phyloP scores from a whole-genome alignment of 1,284 basidiomycete species.

The Microbotryum saponariae region DNA sequence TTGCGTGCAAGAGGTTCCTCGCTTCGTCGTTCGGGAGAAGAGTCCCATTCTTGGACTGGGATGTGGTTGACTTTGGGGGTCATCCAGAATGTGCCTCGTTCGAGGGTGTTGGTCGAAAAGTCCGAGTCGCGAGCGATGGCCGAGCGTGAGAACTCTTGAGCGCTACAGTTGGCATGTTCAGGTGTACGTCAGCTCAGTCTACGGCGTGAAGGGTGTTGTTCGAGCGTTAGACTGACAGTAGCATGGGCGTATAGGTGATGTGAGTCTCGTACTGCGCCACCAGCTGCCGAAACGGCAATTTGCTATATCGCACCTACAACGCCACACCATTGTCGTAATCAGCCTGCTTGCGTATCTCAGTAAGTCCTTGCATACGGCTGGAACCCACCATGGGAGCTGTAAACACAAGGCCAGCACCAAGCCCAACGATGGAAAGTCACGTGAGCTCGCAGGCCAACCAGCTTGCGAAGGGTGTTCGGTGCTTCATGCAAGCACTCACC shows the following conservation, averaged over 20 bases:
- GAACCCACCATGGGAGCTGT: constrained; percentile 21
- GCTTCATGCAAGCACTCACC: constrained; percentile 33
- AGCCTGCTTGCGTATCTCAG: constrained; percentile 21
- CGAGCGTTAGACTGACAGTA: constrained; percentile 42
- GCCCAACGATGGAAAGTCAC: neutral
- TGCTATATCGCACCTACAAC: constrained; percentile 53
- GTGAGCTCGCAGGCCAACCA: constrained; percentile 4
- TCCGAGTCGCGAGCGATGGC: constrained; percentile 50
- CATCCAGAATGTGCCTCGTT: constrained; percentile 51
- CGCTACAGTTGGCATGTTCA: constrained; percentile 3
- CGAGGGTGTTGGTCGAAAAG: constrained; percentile 48
- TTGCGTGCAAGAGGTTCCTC: constrained; percentile 33
- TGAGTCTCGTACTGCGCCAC: constrained; percentile 52
- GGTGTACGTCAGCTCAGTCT: constrained; percentile 10
- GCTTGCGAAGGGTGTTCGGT: neutral
- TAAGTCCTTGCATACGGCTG: constrained; percentile 22
- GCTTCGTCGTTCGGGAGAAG: constrained; percentile 34
- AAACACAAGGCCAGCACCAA: constrained; percentile 3
- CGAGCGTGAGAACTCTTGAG: constrained; percentile 50
- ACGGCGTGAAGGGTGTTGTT: neutral
- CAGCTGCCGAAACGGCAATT: constrained; percentile 52
- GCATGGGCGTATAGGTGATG: constrained; percentile 56
- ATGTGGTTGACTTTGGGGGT: constrained; percentile 25
- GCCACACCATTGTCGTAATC: constrained; percentile 39
- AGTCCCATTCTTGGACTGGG: constrained; percentile 25